Base-by-base conservation (phyloP, 2,329 filamentous ascomycete genomes). In the Stachybotrys elegans region DNA sequence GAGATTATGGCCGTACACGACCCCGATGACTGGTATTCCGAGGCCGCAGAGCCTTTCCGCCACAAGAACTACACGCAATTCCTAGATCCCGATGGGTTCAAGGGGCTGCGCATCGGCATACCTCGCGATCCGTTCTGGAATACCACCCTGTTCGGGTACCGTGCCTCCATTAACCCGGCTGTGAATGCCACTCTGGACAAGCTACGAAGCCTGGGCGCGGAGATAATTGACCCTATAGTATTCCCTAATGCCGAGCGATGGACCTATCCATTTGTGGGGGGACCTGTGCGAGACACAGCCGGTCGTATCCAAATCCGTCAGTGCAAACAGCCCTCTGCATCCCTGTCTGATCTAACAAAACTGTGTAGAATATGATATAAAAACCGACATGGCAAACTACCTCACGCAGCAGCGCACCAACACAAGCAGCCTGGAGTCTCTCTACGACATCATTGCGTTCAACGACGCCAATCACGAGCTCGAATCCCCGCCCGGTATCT, bases 201-300 rank as follows among this genome's bases (percentile, higher is more conserved):
- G n/a, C n/a, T n/a, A n/a, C n/a, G n/a, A n/a, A n/a, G n/a, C n/a
- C n/a, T n/a, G n/a, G n/a, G n/a, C n/a, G n/a, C n/a, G n/a, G n/a
- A n/a, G 21, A 42, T 42, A n/a, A n/a, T n/a, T n/a, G n/a, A n/a
- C n/a, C n/a, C n/a, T n/a, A n/a, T n/a, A n/a, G n/a, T n/a, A 3
- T 17, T 43, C 13, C 42, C 42, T 9, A 43, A 43, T 17, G 17
- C 27, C 4, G 11, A 29, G 14, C 16, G 22, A 9, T 43, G 42
- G 42, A 37, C 36, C 22, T 37, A 43, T 29, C 27, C 34, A n/a
- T 43, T 43, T n/a, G 34, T 43, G 14, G 42, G 42, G 5, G 42
- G 8, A n/a, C 31, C 34, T 6, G 22, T 29, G 6, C 17, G 42
- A 19, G 32, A 20, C 7, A 43, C 36, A 21, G 37, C 27, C 20